Base-by-base conservation (phyloP, 768 basidiomycete genomes). In the Myochromella boudieri region DNA sequence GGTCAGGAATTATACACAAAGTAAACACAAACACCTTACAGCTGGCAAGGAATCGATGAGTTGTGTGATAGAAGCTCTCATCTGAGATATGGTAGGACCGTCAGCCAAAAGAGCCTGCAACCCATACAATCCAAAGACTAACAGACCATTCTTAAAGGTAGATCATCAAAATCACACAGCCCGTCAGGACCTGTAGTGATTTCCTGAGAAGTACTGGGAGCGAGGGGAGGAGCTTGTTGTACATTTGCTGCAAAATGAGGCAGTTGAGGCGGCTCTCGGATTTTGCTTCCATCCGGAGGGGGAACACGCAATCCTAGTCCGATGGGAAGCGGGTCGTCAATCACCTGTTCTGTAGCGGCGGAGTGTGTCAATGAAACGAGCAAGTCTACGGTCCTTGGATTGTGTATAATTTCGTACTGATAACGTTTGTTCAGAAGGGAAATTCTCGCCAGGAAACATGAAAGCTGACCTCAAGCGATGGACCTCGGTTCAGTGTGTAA, bases 331-430 rank as follows among this genome's bases (percentile, higher is more conserved):
- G 79, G 82, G 12, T 82, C 80, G 9, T 80, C 74, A 40, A 84
- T 63, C 2, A 69, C 70, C 2, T 68, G 64, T 50, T 84, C 82
- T 6, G 65, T 63, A 0, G 83, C 83, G 1, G 83, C 73, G 15
- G 69, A 61, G 54, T 82, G 84, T 0, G 82, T 70, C 6, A 87
- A 66, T 15, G 83, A 84, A 15, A 87, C 74, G 4, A 88, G 75
- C 7, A 88, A 72, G 52, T 89, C 85, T 24, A 88, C 85, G 0
- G 78, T 78, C 34, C 70, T 65, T 0, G 82, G 71, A 51, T 87
- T 86, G 46, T 77, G 76, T 15, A 77, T 67, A 44, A 89, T 84
- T 60, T 89, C 86, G 53, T 87, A 85, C 84, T 87, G 40, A 1
- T 41, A 44, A 41, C n/a, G n/a, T n/a, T n/a, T n/a, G 25, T 0